phyloP scores from a whole-genome alignment of 1,284 basidiomycete species.

The Athelia sp. region DNA sequence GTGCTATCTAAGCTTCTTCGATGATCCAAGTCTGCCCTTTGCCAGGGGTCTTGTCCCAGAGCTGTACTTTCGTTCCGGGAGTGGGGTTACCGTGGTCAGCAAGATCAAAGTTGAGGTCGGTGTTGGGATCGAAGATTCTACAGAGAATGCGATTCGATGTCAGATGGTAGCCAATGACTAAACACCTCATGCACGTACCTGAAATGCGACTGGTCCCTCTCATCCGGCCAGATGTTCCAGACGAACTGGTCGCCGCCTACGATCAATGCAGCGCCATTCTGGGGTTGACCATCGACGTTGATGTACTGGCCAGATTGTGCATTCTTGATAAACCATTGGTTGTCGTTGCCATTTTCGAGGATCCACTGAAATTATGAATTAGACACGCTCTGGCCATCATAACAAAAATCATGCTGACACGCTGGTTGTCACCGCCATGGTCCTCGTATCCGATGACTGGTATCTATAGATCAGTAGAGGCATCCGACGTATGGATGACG shows the following conservation, averaged over 20 bases:
- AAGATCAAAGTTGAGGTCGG: conserved; percentile 20
- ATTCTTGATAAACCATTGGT: conserved; percentile 39
- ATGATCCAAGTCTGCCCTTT: conserved; percentile 26
- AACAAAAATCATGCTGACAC: neutral
- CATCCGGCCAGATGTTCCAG: conserved; percentile 40
- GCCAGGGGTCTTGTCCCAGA: conserved; percentile 27
- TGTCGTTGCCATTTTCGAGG: conserved; percentile 20
- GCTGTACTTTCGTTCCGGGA: conserved; percentile 23
- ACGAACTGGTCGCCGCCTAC: conserved; percentile 27
- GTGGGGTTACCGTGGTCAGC: conserved; percentile 27
- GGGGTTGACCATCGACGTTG: conserved; percentile 23
- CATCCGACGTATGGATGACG: neutral
- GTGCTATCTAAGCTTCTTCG: too few species aligned
- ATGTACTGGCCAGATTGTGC: conserved; percentile 35
- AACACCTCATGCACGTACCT: conserved; percentile 9
- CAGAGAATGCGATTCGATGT: neutral
- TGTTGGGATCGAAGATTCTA: conserved; percentile 20
- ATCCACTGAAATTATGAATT: too few species aligned
- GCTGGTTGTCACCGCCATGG: neutral
- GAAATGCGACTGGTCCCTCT: conserved; percentile 17
- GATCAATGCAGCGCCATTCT: conserved; percentile 30
- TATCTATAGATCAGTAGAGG: too few species aligned
- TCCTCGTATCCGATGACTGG: conserved; percentile 1
- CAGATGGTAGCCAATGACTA: conserved; percentile 20
- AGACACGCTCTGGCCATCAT: too few species aligned